Evolutionary conservation across 345 rosid genomes (phyloP).

Genomic region (Mallotus nudiflorus): DNA sequence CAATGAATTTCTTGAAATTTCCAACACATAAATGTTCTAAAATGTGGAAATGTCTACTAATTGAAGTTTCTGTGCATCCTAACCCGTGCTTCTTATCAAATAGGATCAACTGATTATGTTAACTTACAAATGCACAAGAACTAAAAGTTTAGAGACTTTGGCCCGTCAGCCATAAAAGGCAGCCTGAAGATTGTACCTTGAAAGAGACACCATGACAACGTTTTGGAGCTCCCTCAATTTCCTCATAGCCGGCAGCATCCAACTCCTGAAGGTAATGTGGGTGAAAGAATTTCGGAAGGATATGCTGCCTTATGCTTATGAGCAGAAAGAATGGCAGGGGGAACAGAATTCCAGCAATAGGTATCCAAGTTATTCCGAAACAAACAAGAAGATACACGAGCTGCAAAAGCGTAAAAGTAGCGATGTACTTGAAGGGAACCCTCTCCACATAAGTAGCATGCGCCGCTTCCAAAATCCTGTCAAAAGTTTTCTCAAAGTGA

Average conservation of each 20-base stretch:
- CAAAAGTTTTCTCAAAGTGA: background rate
- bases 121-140: no score
- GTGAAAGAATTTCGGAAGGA: conserved; percentile 62
- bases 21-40: no score
- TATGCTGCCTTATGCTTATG: conserved; percentile 61
- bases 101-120: background rate
- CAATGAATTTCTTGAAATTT: no score
- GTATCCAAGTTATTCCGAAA: conserved; percentile 82
- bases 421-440: conserved; percentile 58
- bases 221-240: conserved; percentile 50
- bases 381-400: conserved; percentile 61
- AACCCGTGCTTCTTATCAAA: conserved; percentile 39
- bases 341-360: conserved; percentile 78
- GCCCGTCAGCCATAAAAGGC: background rate
- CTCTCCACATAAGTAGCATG: conserved; percentile 78
- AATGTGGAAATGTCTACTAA: no score
- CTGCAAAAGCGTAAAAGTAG: conserved; percentile 61
- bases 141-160: no score
- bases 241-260: conserved; percentile 87
- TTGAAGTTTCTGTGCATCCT: no score
- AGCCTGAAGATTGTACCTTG: conserved; percentile 36
- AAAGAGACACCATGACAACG: conserved; percentile 34
- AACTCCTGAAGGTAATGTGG: conserved; percentile 52
- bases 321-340: conserved; percentile 85
- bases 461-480: conserved; percentile 64